Base-by-base conservation (phyloP, 345 rosid species). In the Kernera saxatilis region DNA sequence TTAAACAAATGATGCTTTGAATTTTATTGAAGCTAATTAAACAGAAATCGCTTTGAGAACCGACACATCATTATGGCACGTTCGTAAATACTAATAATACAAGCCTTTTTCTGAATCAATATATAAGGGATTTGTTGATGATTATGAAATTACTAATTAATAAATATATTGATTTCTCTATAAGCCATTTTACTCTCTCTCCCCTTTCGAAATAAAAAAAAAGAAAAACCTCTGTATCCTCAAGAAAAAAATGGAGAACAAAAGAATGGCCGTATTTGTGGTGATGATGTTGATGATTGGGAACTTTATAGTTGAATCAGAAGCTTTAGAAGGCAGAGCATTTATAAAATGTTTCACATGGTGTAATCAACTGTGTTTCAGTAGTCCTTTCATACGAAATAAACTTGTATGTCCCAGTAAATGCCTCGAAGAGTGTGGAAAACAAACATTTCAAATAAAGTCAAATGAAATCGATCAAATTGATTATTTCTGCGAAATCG, bases 161-260 rank as follows among this genome's bases (percentile, higher is more conserved):
- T 3, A 27, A 3, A 27, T n/a, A n/a, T n/a, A n/a, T n/a, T n/a
- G n/a, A n/a, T n/a, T n/a, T n/a, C n/a, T n/a, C n/a, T n/a, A n/a
- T n/a, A n/a, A n/a, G n/a, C n/a, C n/a, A n/a, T n/a, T n/a, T n/a
- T n/a, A n/a, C n/a, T n/a, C n/a, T n/a, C n/a, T n/a, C n/a, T n/a
- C n/a, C n/a, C n/a, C n/a, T n/a, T n/a, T n/a, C n/a, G n/a, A n/a
- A n/a, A n/a, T n/a, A n/a, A n/a, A n/a, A n/a, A n/a, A n/a, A n/a
- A n/a, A n/a, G n/a, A n/a, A n/a, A n/a, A n/a, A n/a, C n/a, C n/a
- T n/a, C n/a, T n/a, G n/a, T n/a, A n/a, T n/a, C n/a, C n/a, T n/a
- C n/a, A n/a, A n/a, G n/a, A n/a, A n/a, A 27, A 48, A 51, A 17
- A 66, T 66, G 71, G 39, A 25, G 39, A 37, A 1, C 50, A 51